These are phyloP conservation scores for Taxawa tesnikishii DNA, from an alignment of 2,329 filamentous ascomycete genomes.

Conservation along the genomic window DNA sequence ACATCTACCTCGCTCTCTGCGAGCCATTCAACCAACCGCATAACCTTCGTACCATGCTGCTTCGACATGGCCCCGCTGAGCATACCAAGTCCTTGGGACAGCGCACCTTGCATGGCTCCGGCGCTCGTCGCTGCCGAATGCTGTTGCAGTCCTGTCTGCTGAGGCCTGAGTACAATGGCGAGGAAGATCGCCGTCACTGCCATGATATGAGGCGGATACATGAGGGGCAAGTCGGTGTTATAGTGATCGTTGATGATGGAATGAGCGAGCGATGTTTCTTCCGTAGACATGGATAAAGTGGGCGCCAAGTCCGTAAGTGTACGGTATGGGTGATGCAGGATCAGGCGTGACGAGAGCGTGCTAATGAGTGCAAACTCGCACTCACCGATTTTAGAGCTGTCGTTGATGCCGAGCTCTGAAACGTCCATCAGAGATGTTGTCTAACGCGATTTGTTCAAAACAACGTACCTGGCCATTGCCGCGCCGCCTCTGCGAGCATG, in stretches of 20 bases:
- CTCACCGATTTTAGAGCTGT: constrained; percentile 77
- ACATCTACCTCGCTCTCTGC: constrained; percentile 80
- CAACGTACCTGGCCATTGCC: constrained; percentile 62
- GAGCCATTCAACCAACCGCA: constrained; percentile 59
- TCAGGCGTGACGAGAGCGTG: constrained; percentile 80
- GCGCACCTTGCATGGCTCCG: constrained; percentile 12
- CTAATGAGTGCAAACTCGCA: constrained; percentile 90
- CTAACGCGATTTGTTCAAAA: no score
- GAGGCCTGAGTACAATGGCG: constrained; percentile 67
- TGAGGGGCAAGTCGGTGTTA: constrained; percentile 78
- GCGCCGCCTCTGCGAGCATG: constrained; percentile 73
- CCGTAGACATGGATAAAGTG: constrained; percentile 59
- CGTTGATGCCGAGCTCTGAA: constrained; percentile 56
- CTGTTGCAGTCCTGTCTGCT: constrained; percentile 35
- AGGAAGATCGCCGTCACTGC: constrained; percentile 79
- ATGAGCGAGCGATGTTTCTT: constrained; percentile 67
- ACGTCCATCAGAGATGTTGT: no score
- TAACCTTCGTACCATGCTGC: constrained; percentile 9
- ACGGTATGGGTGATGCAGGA: constrained; percentile 83
- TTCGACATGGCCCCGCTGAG: constrained; percentile 11
- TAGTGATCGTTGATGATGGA: constrained; percentile 86
- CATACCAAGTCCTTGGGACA: constrained; percentile 14
- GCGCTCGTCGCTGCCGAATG: constrained; percentile 20
- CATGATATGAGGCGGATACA: constrained; percentile 76
- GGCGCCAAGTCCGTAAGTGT: constrained; percentile 60